A percentile compares a stretch with the other conserved stretches of the same genome.
Evolutionary conservation across 306 rosid species (phyloP).

Genomic region (Trifolium pratense): DNA sequence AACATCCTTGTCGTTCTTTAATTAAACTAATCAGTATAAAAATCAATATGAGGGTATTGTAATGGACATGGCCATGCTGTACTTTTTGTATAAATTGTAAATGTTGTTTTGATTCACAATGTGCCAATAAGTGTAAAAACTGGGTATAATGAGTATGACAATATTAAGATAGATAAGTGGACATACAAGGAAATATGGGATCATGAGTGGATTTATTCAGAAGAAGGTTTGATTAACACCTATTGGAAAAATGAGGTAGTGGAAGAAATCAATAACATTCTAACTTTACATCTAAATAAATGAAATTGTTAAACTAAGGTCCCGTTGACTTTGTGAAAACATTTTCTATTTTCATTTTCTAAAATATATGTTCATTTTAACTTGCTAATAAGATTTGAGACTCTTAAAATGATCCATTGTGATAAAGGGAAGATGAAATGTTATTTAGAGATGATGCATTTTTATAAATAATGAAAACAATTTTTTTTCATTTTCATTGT

Average conservation of each 20-base stretch:
- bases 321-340: too few relatives aligned
- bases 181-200: conserved; percentile 7
- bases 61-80: conserved; percentile 16
- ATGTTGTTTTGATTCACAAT: conserved; percentile 2
- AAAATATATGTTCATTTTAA: too few relatives aligned
- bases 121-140: conserved; percentile 20
- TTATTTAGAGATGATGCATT: too few relatives aligned
- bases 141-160: conserved; percentile 8
- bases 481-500: too few relatives aligned
- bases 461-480: too few relatives aligned
- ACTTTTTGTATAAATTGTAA: background rate
- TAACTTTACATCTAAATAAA: background rate
- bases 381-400: too few relatives aligned
- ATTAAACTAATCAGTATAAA: conserved; percentile 31
- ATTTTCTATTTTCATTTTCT: too few relatives aligned
- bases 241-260: background rate
- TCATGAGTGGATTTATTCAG: conserved; percentile 14
- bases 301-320: too few relatives aligned
- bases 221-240: background rate
- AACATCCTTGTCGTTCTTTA: conserved; percentile 34
- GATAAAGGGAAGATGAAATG: too few relatives aligned
- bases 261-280: conserved; percentile 16
- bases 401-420: too few relatives aligned
- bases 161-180: conserved; percentile 19
- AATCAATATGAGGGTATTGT: conserved; percentile 7